Evolutionary conservation across 176 grass and related monocot genomes (phyloP).

Genomic region (barley (Hordeum vulgare)): MorexV3_pseudomolecules_assembly NC_058523.1:546510047-546510546

Average conservation of each 20-base stretch:
- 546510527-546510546: conserved; percentile 14
- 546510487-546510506: not conserved
- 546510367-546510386: not conserved
- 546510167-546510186: not conserved
- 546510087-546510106: not conserved
- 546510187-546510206: not conserved
- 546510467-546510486: not conserved
- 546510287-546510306: not conserved
- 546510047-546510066: not conserved
- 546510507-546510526: not conserved
- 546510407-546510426: not conserved
- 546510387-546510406: not conserved
- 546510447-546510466: not conserved
- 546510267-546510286: conserved; percentile 12
- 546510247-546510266: too few relatives aligned
- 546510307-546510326: conserved; percentile 3
- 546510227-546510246: not conserved
- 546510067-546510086: not conserved
- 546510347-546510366: not conserved
- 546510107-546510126: not conserved
- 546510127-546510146: not conserved
- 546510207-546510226: not conserved
- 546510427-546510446: not conserved
- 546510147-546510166: not conserved
- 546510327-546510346: not conserved